Base-by-base conservation (phyloP, 179 eudicot species). In the Drosera spatulata region DNA sequence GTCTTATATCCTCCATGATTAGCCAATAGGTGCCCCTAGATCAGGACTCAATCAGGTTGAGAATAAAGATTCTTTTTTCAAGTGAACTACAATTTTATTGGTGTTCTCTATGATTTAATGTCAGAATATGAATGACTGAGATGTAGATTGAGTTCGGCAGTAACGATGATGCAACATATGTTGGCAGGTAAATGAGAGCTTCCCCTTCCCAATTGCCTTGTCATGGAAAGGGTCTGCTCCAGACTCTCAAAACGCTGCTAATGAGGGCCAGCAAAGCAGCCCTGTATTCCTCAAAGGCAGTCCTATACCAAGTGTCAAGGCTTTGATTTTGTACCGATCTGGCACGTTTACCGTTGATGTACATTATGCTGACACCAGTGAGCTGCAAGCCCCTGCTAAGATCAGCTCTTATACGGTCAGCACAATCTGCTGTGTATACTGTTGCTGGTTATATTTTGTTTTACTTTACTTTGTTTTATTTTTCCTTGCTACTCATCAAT, bases 391-490 rank as follows among this genome's bases (percentile, higher is more conserved):
- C 63, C 86, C 90, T 4, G 72, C 87, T 33, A 81, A 86, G 68
- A 93, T 93, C 50, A 93, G 95, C 64, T 71, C 95, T 7, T 89
- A 89, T 63, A 86, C 86, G 88, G 96, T 93, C 70, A 68, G 66
- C 76, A 10, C 12, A 38, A 14, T 37, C 40, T 39, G 0, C n/a
- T 10, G 10, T 57, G 6, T 60, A 48, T 12, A 10, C 8, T 57
- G 48, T 54, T 41, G 7, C 14, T 13, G 11, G 6, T 2, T 9
- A 33, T 56, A 2, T 56, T 56, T 56, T 41, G 46, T 4, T 42
- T 33, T 53, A 33, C 42, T 42, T 33, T 53, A 33, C 42, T 38
- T 0, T 6, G 45, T 11, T 67, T 14, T 41, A 41, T n/a, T 5
- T 50, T 55, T 39, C 46, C 10, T 9, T 50, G 37, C 42, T 41